Evolutionary conservation across 768 basidiomycete genomes (phyloP), one percentile per base, ranked within the genome.

Genomic region (Inosperma sp.): DNA sequence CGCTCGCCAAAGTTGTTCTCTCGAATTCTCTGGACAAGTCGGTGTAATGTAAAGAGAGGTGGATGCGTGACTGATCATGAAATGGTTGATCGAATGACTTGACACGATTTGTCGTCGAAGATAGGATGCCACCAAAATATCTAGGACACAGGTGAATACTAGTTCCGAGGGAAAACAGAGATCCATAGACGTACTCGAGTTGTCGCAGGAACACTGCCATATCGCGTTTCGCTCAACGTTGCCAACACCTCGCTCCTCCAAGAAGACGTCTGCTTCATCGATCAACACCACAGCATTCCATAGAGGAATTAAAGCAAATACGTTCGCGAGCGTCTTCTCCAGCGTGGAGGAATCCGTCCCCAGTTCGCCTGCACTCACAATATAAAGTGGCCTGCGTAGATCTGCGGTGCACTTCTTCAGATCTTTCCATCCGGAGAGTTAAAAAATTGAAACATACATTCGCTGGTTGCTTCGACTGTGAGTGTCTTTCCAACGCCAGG

Each of bases 351-450:
- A 26, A 25, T 22, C 17, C 27, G 27, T 41, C 17, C 23, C 40
- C 14, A 41, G 40, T 41, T 41, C 40, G 21, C 40, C 40, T 26
- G 40, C 40, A 26, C 40, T 41, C 23, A 41, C 23, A n/a, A 41
- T 26, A 8, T 41, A 41, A 22, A 41, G 40, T 25, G 40, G 40
- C 7, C 27, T 26, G 40, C 27, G 40, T 13, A 16, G n/a, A n/a
- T n/a, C n/a, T n/a, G n/a, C n/a, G n/a, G n/a, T n/a, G n/a, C n/a
- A n/a, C n/a, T n/a, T n/a, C n/a, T n/a, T n/a, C n/a, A n/a, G n/a
- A n/a, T n/a, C n/a, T n/a, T n/a, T n/a, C n/a, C n/a, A n/a, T n/a
- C n/a, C n/a, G n/a, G n/a, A n/a, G n/a, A n/a, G n/a, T n/a, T n/a
- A n/a, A n/a, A n/a, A n/a, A n/a, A n/a, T n/a, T n/a, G n/a, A n/a